Percentiles rank a stretch among this genome's conserved stretches.
phyloP scores from a whole-genome alignment of 805 yeast genomes.

The Wickerhamiella hasegawae region DNA sequence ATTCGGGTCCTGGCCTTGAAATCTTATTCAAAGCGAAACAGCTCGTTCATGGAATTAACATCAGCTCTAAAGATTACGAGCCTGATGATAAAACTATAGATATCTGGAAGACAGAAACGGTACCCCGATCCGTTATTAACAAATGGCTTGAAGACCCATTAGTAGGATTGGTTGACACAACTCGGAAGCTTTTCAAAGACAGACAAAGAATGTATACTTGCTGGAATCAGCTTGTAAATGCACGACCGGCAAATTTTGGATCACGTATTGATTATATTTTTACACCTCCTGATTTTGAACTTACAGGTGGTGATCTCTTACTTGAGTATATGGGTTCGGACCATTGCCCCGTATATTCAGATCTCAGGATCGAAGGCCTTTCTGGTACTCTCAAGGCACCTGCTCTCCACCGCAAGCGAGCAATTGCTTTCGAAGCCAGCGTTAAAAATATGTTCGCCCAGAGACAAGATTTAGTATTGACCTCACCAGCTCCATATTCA shows the following conservation, averaged over 20 bases:
- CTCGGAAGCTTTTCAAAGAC: slow-evolving; percentile 39
- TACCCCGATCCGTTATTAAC: slow-evolving; percentile 32
- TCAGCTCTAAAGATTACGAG: not conserved
- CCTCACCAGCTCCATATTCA: too few relatives aligned
- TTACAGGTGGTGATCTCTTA: slow-evolving; percentile 40
- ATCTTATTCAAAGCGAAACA: slow-evolving; percentile 24
- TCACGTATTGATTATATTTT: slow-evolving; percentile 74
- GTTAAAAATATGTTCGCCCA: not conserved
- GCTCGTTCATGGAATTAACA: slow-evolving; percentile 1
- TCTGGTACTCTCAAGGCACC: slow-evolving; percentile 1
- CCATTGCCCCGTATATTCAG: slow-evolving; percentile 83
- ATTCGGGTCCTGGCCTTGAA: slow-evolving; percentile 56
- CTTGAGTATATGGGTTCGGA: slow-evolving; percentile 72
- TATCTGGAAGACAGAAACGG: slow-evolving; percentile 26
- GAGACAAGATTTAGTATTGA: too few relatives aligned
- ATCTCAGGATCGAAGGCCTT: slow-evolving; percentile 25
- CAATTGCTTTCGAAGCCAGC: not conserved
- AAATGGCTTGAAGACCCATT: slow-evolving; percentile 25
- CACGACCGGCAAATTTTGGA: slow-evolving; percentile 72
- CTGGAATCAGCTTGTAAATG: slow-evolving; percentile 71
- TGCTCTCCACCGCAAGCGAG: slow-evolving; percentile 2
- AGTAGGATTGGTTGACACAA: slow-evolving; percentile 16
- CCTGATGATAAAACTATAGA: slow-evolving; percentile 13
- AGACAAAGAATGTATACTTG: slow-evolving; percentile 64
- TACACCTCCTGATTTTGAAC: slow-evolving; percentile 26